These are phyloP conservation scores for Pterocarpus santalinus DNA, from an alignment of 306 rosid genomes.

Conservation along the genomic window DNA sequence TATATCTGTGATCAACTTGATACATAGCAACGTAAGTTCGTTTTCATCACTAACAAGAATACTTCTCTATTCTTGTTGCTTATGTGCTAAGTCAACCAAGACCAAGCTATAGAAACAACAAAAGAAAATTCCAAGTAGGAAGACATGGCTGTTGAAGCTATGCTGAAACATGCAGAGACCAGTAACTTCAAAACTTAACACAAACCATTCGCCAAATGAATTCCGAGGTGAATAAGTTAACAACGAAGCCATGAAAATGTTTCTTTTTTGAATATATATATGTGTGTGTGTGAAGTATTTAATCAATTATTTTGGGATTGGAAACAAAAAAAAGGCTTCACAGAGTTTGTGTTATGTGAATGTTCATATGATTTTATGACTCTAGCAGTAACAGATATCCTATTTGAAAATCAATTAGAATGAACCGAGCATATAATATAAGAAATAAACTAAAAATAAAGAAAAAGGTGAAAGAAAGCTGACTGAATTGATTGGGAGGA, in stretches of 20 bases:
- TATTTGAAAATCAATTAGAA: not conserved
- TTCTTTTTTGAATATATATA: not conserved
- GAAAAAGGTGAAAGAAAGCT: slow-evolving; percentile 21
- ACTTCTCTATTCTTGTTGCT: not conserved
- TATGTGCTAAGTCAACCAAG: not conserved
- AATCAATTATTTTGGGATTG: not conserved
- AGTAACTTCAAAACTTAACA: slow-evolving; percentile 1
- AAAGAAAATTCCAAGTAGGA: not conserved
- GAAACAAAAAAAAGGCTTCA: not conserved
- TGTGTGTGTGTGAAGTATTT: not conserved
- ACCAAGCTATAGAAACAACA: not conserved
- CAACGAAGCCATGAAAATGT: not conserved
- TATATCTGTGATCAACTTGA: slow-evolving; percentile 4
- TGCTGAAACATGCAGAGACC: slow-evolving; percentile 18
- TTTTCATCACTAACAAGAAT: slow-evolving; percentile 1
- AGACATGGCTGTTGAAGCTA: not conserved
- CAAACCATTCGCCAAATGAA: not conserved
- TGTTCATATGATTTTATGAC: not conserved
- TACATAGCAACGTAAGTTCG: not conserved
- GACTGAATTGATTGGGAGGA: slow-evolving; percentile 34
- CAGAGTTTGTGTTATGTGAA: not conserved
- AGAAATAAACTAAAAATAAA: not conserved
- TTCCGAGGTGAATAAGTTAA: not conserved
- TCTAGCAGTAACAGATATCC: not conserved
- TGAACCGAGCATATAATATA: not conserved